Conservation (phyloP, 805 yeast species). For the Cyberlindnera xishuangbannaensis region DNA sequence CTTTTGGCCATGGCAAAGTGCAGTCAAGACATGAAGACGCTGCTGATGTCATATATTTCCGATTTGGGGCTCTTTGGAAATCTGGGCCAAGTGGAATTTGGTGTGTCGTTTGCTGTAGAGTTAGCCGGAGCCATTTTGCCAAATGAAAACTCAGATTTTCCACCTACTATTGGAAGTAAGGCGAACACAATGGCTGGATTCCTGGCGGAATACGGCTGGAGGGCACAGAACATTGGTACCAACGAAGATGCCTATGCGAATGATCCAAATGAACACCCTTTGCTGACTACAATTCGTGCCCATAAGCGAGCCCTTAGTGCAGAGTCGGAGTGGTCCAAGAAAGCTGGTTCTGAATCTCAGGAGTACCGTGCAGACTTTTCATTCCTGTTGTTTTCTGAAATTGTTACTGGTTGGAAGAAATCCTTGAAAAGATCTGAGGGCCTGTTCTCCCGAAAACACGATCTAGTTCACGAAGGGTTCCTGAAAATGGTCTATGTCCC, state of each 20-base stretch:
- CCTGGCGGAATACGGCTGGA: constrained; percentile 73
- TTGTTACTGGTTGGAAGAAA: constrained; percentile 62
- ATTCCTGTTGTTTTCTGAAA: constrained; percentile 57
- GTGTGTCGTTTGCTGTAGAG: constrained; percentile 86
- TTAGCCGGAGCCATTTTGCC: constrained; percentile 74
- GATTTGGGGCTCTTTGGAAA: constrained; percentile 31
- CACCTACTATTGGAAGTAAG: constrained; percentile 29
- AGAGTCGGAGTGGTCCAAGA: constrained; percentile 73
- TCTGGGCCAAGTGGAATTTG: constrained; percentile 53
- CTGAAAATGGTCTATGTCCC: constrained; percentile 87
- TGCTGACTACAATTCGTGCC: constrained; percentile 42
- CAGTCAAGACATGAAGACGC: constrained; percentile 68
- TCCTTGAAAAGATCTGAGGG: constrained; percentile 59
- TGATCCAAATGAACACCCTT: constrained; percentile 38
- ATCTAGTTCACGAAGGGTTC: constrained; percentile 54
- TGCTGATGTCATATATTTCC: constrained; percentile 73
- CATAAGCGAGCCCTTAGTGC: constrained; percentile 57
- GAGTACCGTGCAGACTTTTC: constrained; percentile 30
- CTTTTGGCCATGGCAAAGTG: constrained; percentile 48
- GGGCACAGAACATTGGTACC: constrained; percentile 36
- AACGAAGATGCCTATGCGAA: constrained; percentile 20
- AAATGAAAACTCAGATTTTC: constrained; percentile 51
- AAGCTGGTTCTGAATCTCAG: constrained; percentile 46
- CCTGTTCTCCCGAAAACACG: constrained; percentile 51
- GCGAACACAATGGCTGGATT: constrained; percentile 65